These are phyloP conservation scores for Colletotrichum liaoningense DNA, from an alignment of 2,329 filamentous ascomycete species.

Conservation along the genomic window DNA sequence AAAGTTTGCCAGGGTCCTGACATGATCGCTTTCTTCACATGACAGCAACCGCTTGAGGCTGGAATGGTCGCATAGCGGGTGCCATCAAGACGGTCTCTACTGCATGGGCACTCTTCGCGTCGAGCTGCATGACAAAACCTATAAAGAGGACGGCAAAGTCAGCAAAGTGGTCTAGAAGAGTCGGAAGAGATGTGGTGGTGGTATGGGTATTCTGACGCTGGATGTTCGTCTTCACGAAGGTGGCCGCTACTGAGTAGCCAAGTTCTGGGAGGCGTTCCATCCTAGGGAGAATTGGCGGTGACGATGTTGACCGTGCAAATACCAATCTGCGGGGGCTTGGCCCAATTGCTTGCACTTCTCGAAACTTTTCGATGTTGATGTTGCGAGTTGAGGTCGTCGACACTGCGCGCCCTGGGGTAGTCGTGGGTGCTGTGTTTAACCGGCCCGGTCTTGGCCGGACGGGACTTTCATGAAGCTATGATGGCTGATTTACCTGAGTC, in stretches of 20 bases:
- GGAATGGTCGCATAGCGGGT: constrained; percentile 7
- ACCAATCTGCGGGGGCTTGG: not conserved
- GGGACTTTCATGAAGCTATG: constrained; percentile 60
- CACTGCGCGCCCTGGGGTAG: not conserved
- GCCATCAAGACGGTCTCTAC: constrained; percentile 22
- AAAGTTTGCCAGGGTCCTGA: not conserved
- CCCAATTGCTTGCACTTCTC: not conserved
- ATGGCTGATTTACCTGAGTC: constrained; percentile 75
- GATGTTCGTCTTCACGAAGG: constrained; percentile 8
- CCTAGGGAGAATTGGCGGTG: not conserved
- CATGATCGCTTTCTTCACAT: constrained; percentile 1
- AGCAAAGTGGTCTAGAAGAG: constrained; percentile 3
- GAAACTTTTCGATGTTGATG: not conserved
- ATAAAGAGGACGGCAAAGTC: not conserved
- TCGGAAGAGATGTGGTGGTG: not conserved
- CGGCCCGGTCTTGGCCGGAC: constrained; percentile 9
- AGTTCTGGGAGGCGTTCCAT: constrained; percentile 18
- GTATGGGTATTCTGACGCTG: not conserved
- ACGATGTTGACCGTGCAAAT: not conserved
- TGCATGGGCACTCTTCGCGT: constrained; percentile 21
- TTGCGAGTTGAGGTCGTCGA: constrained; percentile 2
- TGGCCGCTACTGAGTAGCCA: constrained; percentile 27
- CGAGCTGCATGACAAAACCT: constrained; percentile 30
- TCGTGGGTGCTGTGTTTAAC: not conserved
- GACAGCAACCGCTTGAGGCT: constrained; percentile 8